phyloP scores from a whole-genome alignment of 2,329 filamentous ascomycete species.

The Trichoderma arundinaceum region DNA sequence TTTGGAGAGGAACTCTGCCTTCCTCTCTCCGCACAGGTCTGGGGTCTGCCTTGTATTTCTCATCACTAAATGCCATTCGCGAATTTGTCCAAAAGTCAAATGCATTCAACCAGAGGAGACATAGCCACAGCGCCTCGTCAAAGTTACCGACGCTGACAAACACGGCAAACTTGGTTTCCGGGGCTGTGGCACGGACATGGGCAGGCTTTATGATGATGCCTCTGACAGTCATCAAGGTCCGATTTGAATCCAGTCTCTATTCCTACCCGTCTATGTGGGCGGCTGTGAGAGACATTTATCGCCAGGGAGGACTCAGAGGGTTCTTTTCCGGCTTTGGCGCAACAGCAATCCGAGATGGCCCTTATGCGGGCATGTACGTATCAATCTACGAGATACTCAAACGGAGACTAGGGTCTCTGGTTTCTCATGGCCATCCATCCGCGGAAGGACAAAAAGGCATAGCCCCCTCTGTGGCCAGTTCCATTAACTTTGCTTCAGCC shows the following conservation, averaged over 20 bases:
- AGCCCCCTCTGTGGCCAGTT: conserved; percentile 51
- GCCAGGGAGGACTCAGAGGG: conserved; percentile 74
- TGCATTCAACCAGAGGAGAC: conserved; percentile 36
- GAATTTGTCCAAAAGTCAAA: conserved; percentile 57
- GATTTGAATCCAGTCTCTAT: conserved; percentile 90
- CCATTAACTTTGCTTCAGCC: conserved; percentile 85
- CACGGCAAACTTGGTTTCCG: conserved; percentile 82
- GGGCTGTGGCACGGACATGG: conserved; percentile 80
- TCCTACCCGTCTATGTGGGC: conserved; percentile 76
- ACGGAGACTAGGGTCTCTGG: conserved; percentile 55
- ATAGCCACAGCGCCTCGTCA: conserved; percentile 58
- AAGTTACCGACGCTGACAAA: conserved; percentile 82
- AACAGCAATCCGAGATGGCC: conserved; percentile 91
- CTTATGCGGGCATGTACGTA: conserved; percentile 94
- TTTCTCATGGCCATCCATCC: conserved; percentile 30
- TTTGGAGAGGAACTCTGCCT: conserved; percentile 93
- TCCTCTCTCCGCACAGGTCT: conserved; percentile 93
- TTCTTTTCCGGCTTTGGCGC: conserved; percentile 96
- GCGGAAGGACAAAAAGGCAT: conserved; percentile 38
- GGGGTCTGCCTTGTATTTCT: conserved; percentile 93
- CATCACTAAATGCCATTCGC: conserved; percentile 82
- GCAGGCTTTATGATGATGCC: conserved; percentile 95
- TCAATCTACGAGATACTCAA: conserved; percentile 91
- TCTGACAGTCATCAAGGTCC: conserved; percentile 93
- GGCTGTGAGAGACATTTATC: conserved; percentile 76